Percentiles rank a stretch among this genome's conserved stretches.
Evolutionary conservation across 1,284 basidiomycete genomes (phyloP).

Genomic region (Vanrija humicola): DNA sequence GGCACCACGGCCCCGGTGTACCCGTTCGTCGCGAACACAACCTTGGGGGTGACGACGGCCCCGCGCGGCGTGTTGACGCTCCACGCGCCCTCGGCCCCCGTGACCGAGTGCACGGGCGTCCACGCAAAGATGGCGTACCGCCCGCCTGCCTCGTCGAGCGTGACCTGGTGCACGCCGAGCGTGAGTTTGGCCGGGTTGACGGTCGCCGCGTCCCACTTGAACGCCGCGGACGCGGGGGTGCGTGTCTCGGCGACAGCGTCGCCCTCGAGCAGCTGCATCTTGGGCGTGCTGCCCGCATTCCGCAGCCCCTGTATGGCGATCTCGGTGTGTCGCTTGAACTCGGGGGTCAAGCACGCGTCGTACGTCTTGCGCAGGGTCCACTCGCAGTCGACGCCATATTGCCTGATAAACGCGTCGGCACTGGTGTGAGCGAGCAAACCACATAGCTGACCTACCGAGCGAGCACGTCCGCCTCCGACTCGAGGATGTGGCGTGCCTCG

Average conservation of each 20-base stretch:
- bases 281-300: conserved; percentile 14
- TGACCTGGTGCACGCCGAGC: conserved; percentile 21
- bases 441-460: not conserved
- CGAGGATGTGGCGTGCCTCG: conserved; percentile 17
- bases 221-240: conserved; percentile 11
- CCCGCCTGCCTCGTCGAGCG: conserved; percentile 11
- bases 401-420: conserved; percentile 24
- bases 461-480: conserved; percentile 7
- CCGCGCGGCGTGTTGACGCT: conserved; percentile 33
- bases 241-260: conserved; percentile 13
- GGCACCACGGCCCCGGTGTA: conserved; percentile 26
- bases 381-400: conserved; percentile 35
- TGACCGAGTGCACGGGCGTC: not conserved
- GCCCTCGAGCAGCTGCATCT: conserved; percentile 7
- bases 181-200: conserved; percentile 39
- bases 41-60: conserved; percentile 16
- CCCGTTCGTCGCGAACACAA: conserved; percentile 35
- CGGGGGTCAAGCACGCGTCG: conserved; percentile 33
- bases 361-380: conserved; percentile 32
- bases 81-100: conserved; percentile 9
- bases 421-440: not conserved
- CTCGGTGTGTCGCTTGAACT: conserved; percentile 26
- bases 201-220: conserved; percentile 34
- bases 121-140: conserved; percentile 26
- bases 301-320: conserved; percentile 18